A percentile compares a stretch with the other conserved stretches of the same genome.
Conservation (phyloP, 768 basidiomycete genomes). For the Collybia nuda region DNA sequence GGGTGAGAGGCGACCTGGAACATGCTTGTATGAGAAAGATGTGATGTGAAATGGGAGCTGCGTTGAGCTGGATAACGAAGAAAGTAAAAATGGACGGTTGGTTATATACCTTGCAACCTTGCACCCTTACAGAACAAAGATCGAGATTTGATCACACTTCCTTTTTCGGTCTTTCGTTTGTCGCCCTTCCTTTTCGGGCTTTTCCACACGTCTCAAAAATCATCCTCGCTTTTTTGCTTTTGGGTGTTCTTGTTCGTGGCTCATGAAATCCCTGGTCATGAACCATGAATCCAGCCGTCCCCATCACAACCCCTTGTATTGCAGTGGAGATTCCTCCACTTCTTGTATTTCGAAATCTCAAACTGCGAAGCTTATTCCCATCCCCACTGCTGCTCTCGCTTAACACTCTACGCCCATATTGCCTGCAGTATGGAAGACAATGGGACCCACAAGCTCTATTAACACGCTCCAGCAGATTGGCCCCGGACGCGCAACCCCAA, state of each 20-base stretch:
- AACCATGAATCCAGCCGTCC: conserved; percentile 13
- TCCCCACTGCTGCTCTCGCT: too few species aligned
- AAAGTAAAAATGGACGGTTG: conserved; percentile 9
- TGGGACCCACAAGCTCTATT: conserved; percentile 13
- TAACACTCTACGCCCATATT: too few species aligned
- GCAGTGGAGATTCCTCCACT: conserved; percentile 1
- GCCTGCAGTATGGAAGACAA: conserved; percentile 6
- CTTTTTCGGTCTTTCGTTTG: conserved; percentile 40
- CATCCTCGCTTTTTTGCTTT: conserved; percentile 21
- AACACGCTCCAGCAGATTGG: background rate
- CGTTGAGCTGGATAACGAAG: conserved; percentile 5
- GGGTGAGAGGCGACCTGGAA: conserved; percentile 50
- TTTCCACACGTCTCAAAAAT: conserved; percentile 12
- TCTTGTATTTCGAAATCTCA: conserved; percentile 5
- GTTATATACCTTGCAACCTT: conserved; percentile 24
- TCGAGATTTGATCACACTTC: conserved; percentile 29
- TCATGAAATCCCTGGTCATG: conserved; percentile 4
- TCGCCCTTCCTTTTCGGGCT: conserved; percentile 26
- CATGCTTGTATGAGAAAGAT: conserved; percentile 24
- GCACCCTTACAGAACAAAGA: conserved; percentile 22
- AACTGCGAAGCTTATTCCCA: too few species aligned
- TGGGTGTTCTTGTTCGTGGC: conserved; percentile 27
- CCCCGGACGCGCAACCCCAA: background rate
- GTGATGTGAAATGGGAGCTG: conserved; percentile 5
- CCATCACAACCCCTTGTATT: conserved; percentile 29